phyloP scores from a whole-genome alignment of 495 filamentous ascomycete species.

The Aspergillus nidulans region DNA sequence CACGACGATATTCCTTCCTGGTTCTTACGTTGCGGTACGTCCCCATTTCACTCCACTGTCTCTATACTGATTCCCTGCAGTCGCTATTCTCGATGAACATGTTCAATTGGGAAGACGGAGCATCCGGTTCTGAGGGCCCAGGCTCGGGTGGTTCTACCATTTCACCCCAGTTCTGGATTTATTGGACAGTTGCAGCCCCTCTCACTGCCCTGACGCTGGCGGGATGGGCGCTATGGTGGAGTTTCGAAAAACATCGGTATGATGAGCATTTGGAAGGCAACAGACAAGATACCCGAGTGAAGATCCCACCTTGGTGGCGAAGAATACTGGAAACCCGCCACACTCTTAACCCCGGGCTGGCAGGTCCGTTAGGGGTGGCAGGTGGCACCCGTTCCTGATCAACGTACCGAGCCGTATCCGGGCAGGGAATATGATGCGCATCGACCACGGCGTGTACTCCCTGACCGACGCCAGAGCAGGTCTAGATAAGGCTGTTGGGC shows the following conservation, averaged over 20 bases:
- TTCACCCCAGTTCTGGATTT: neutral
- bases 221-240: conserved; percentile 4
- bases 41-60: neutral
- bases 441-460: too few relatives aligned
- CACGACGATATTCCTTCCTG: neutral
- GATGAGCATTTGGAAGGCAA: neutral
- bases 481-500: neutral
- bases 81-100: conserved; percentile 3
- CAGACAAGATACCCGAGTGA: neutral
- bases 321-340: neutral
- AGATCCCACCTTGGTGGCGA: neutral
- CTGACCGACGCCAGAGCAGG: too few relatives aligned
- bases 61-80: neutral
- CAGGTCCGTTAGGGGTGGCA: too few relatives aligned
- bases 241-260: conserved; percentile 2
- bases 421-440: too few relatives aligned
- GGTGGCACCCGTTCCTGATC: too few relatives aligned
- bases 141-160: neutral
- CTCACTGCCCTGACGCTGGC: neutral
- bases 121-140: neutral
- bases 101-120: neutral
- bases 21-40: neutral
- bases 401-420: too few relatives aligned
- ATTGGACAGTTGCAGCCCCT: neutral
- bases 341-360: neutral